These are phyloP conservation scores for Pelagomonas calceolata DNA, from an alignment of 108 stramenopile species.

Conservation along the genomic window DNA sequence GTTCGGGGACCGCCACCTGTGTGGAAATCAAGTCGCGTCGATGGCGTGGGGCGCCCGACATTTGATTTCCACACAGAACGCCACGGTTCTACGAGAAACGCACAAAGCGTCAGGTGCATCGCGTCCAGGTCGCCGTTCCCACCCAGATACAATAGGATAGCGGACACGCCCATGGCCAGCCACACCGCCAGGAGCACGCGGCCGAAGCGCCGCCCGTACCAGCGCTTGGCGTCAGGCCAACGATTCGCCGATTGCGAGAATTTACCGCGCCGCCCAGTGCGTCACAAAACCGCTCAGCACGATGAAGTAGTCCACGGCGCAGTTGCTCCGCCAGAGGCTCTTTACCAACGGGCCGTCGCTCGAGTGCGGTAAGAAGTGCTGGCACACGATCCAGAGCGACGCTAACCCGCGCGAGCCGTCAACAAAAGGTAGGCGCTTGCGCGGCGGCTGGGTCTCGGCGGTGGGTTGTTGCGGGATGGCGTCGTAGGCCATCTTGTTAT, in stretches of 20 bases:
- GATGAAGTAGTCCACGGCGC: neutral
- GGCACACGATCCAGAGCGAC: neutral
- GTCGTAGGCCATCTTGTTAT: too few relatives aligned
- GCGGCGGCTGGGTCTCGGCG: neutral
- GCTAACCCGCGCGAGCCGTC: neutral
- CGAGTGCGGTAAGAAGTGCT: neutral
- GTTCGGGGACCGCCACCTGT: neutral
- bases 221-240: neutral
- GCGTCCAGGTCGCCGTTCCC: too few relatives aligned
- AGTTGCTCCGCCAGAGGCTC: neutral
- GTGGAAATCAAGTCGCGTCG: too few relatives aligned
- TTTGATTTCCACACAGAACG: too few relatives aligned
- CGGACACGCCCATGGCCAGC: neutral
- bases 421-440: neutral
- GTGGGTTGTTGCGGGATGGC: too few relatives aligned
- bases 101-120: too few relatives aligned
- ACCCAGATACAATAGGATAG: too few relatives aligned
- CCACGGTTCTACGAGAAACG: too few relatives aligned
- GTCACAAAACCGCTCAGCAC: neutral
- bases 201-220: neutral
- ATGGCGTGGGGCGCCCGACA: too few relatives aligned
- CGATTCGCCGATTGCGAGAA: neutral
- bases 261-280: neutral
- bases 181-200: neutral
- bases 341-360: neutral